phyloP scores from a whole-genome alignment of 2,329 filamentous ascomycete species.

The Mycosphaerella sp. region DNA sequence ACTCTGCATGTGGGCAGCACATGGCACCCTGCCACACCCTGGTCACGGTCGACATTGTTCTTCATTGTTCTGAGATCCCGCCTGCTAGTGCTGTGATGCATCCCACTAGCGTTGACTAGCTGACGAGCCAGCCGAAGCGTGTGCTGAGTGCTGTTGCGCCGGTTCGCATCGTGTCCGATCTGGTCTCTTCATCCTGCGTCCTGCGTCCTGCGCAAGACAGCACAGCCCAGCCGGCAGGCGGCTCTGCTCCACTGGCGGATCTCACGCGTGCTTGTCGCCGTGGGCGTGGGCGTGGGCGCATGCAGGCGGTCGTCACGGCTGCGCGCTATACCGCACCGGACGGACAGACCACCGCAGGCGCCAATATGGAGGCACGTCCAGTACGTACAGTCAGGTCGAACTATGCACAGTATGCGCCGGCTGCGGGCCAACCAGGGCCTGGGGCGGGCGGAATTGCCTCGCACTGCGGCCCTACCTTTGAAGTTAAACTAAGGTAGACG shows the following conservation, averaged over 20 bases:
- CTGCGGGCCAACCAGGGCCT: not conserved
- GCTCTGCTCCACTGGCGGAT: conserved; percentile 9
- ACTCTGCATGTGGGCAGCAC: conserved; percentile 2
- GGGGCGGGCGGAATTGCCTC: conserved; percentile 3
- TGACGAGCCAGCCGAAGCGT: not conserved
- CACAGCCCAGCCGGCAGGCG: not conserved
- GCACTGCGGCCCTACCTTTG: conserved; percentile 9
- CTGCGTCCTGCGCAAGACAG: too few relatives aligned
- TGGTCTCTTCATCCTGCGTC: not conserved
- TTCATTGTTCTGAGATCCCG: conserved; percentile 1
- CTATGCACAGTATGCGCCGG: too few relatives aligned
- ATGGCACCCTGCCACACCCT: conserved; percentile 5
- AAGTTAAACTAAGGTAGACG: conserved; percentile 14
- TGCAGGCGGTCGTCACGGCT: conserved; percentile 14
- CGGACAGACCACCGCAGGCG: not conserved
- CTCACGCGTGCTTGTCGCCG: not conserved
- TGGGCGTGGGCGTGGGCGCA: conserved; percentile 2
- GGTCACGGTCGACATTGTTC: not conserved
- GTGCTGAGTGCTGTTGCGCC: conserved; percentile 1
- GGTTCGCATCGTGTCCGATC: conserved; percentile 11
- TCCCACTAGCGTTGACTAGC: too few relatives aligned
- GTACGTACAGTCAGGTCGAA: too few relatives aligned
- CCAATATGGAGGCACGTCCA: too few relatives aligned
- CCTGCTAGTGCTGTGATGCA: conserved; percentile 6
- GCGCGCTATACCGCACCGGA: conserved; percentile 6